Evolutionary conservation across 768 basidiomycete species (phyloP).

Genomic region (Dendrothele bispora): DNA sequence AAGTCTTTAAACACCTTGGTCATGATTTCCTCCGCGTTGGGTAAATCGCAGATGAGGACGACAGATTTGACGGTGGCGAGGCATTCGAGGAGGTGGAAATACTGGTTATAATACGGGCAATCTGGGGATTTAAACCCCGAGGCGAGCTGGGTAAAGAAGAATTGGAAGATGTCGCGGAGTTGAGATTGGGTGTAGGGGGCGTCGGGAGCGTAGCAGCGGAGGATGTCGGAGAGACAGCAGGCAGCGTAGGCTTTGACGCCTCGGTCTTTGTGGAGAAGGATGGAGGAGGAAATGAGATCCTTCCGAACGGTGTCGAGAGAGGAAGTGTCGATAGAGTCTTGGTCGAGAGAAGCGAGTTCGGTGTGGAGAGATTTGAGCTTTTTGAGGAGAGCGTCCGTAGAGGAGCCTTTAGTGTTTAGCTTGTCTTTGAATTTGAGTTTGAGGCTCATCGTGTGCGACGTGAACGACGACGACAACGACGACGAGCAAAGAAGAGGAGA

Average conservation of each 20-base stretch:
- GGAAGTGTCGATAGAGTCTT: constrained; percentile 75
- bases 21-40: constrained; percentile 83
- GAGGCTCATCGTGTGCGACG: no score
- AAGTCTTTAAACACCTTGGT: constrained; percentile 80
- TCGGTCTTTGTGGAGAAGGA: constrained; percentile 92
- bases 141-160: constrained; percentile 87
- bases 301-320: constrained; percentile 71
- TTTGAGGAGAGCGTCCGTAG: constrained; percentile 82
- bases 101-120: constrained; percentile 86
- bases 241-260: constrained; percentile 95
- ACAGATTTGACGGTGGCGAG: constrained; percentile 94
- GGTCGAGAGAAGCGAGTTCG: constrained; percentile 82
- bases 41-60: constrained; percentile 90
- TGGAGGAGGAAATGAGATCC: constrained; percentile 75
- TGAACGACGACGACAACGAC: no score
- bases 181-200: constrained; percentile 91
- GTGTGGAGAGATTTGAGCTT: constrained; percentile 78
- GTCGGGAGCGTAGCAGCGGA: constrained; percentile 93
- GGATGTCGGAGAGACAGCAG: constrained; percentile 92
- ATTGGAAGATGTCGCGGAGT: constrained; percentile 94
- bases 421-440: constrained; percentile 82
- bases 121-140: constrained; percentile 75
- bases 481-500: no score
- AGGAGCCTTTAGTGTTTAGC: constrained; percentile 71
- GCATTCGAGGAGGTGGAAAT: constrained; percentile 92